Evolutionary conservation across 306 rosid species (phyloP), one percentile per base, ranked within the genome.

Genomic region (Dryas octopetala): DNA sequence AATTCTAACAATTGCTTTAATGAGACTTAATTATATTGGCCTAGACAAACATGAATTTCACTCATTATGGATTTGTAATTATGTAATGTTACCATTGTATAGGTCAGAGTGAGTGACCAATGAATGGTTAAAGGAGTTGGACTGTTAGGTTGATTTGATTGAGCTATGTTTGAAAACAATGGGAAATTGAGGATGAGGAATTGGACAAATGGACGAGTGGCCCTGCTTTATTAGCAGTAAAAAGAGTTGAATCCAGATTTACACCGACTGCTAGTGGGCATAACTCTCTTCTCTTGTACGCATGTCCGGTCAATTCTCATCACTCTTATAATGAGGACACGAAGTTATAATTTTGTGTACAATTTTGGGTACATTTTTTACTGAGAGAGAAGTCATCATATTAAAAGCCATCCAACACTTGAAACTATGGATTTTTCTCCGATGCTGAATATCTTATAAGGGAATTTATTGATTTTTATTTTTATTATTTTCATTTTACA

Each of bases 291-390:
- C 69, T 47, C 19, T 71, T 70, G 76, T 83, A 73, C 78, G 65
- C 78, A 62, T 83, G 86, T 74, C 50, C 60, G 65, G 80, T 84
- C 81, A 76, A 67, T 68, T 78, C 23, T 75, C 78, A 71, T 51
- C 60, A 44, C 57, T 47, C 46, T 62, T 59, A 74, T 62, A 72
- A 68, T 62, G 58, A 45, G 32, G 67, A 79, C 81, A 50, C 79
- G 16, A 52, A 8, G 67, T 55, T 75, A 68, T 61, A 49, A 85
- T 82, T 84, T 59, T 80, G 65, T 80, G 83, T 77, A 74, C 81
- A 26, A 74, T 79, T 47, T 77, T 74, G 74, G 44, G 80, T 62
- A 68, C 82, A 75, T 23, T 47, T 72, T 68, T 52, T 9, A 57
- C 41, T 28, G 23, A 64, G 11, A 23, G 23, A 23, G 23, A 28